phyloP scores from a whole-genome alignment of 495 filamentous ascomycete genomes.

The Lasiosphaeria ovina region DNA sequence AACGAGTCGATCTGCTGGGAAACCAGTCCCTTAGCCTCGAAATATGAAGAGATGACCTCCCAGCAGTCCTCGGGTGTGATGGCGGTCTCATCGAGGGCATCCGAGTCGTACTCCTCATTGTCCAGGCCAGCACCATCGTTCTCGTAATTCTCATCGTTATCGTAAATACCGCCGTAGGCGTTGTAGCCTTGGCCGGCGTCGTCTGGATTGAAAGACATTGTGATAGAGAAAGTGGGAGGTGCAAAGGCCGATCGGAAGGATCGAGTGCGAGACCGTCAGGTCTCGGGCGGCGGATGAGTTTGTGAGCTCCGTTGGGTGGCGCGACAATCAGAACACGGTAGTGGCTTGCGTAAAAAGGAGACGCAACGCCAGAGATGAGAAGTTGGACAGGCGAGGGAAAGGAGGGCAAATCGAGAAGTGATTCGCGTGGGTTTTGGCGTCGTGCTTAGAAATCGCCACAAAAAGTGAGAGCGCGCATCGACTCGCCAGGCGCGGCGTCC shows the following conservation, averaged over 20 bases:
- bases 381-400: neutral
- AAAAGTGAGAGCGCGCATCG: constrained; percentile 27
- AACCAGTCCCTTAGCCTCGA: constrained; percentile 90
- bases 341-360: too few species aligned
- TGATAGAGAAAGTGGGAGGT: constrained; percentile 1
- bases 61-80: constrained; percentile 95
- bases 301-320: neutral
- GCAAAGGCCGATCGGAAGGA: neutral
- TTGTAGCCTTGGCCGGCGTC: constrained; percentile 18
- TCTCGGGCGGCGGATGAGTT: constrained; percentile 1
- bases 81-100: constrained; percentile 66
- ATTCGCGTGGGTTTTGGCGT: neutral
- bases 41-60: constrained; percentile 95
- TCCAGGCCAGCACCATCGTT: constrained; percentile 61
- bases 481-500: constrained; percentile 20
- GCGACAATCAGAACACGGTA: too few species aligned
- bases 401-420: neutral
- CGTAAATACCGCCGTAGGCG: constrained; percentile 34
- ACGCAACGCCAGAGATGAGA: neutral
- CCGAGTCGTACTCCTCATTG: constrained; percentile 66
- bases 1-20: constrained; percentile 98
- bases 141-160: constrained; percentile 45
- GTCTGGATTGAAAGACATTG: constrained; percentile 29
- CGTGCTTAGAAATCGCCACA: constrained; percentile 31
- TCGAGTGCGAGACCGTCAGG: neutral